phyloP scores from a whole-genome alignment of 2,329 filamentous ascomycete genomes.

The Dothidotthia symphoricarpi region DNA sequence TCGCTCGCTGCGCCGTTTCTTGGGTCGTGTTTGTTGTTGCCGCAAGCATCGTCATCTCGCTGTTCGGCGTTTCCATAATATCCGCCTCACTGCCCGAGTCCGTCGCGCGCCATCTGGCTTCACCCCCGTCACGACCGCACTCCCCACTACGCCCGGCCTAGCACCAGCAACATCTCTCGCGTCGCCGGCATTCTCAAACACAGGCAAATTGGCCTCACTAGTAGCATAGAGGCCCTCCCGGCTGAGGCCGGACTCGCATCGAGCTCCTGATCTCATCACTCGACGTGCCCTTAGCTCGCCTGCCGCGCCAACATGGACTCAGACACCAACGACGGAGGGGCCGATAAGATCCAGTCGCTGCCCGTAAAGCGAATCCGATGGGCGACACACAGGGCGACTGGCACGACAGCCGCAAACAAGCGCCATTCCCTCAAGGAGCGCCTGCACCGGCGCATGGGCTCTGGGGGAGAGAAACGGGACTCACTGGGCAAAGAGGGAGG shows the following conservation, averaged over 20 bases:
- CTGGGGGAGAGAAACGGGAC: slow-evolving; percentile 63
- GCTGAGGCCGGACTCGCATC: slow-evolving; percentile 38
- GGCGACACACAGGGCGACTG: slow-evolving; percentile 86
- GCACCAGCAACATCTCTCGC: slow-evolving; percentile 18
- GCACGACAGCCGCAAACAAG: slow-evolving; percentile 74
- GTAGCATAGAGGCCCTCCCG: slow-evolving; percentile 37
- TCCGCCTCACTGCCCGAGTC: slow-evolving; percentile 10
- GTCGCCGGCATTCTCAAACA: slow-evolving; percentile 1
- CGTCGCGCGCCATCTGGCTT: slow-evolving; percentile 7
- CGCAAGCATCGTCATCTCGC: slow-evolving; percentile 4
- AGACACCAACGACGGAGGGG: slow-evolving; percentile 2
- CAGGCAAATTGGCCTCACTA: slow-evolving; percentile 32
- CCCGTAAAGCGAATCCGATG: slow-evolving; percentile 82
- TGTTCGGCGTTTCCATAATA: slow-evolving; percentile 12
- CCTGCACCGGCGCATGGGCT: slow-evolving; percentile 60
- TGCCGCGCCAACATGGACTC: slow-evolving; percentile 8
- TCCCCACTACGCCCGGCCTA: slow-evolving; percentile 12
- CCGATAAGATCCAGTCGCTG: slow-evolving; percentile 12
- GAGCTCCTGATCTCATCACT: slow-evolving; percentile 9
- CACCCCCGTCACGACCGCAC: slow-evolving; percentile 11
- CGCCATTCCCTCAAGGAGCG: slow-evolving; percentile 79
- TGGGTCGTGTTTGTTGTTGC: slow-evolving; percentile 3
- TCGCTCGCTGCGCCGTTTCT: no score
- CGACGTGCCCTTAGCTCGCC: slow-evolving; percentile 10
- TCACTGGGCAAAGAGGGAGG: slow-evolving; percentile 41